Conservation (phyloP, 2,329 filamentous ascomycete species). For the Pyricularia sp. region DNA sequence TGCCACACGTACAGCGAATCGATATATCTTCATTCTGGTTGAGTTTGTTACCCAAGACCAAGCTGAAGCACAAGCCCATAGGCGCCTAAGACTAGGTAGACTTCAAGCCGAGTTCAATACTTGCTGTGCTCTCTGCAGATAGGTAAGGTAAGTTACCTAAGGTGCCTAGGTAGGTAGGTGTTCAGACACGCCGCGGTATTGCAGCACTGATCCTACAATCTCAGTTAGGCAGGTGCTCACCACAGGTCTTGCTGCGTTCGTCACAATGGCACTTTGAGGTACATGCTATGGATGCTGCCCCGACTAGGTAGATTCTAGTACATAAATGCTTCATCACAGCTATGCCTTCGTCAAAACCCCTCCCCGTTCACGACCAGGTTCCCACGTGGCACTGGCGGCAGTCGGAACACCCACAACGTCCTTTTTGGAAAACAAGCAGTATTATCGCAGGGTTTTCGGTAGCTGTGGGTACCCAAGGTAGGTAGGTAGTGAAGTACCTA, state of each 20-base stretch:
- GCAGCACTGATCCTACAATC: not conserved
- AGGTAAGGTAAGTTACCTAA: not conserved
- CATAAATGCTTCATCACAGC: not conserved
- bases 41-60: not conserved
- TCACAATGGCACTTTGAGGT: not conserved
- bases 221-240: not conserved
- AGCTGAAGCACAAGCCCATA: not conserved
- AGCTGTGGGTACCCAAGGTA: too few species aligned
- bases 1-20: too few species aligned
- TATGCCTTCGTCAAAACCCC: not conserved
- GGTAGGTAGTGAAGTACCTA: not conserved
- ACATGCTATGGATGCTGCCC: not conserved
- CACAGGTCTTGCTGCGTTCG: not conserved
- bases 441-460: not conserved
- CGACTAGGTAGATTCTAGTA: not conserved
- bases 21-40: not conserved
- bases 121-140: not conserved
- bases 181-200: not conserved
- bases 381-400: not conserved
- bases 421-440: not conserved
- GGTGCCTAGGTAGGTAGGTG: not conserved
- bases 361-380: not conserved
- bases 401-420: not conserved
- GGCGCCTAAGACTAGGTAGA: not conserved
- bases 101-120: not conserved